phyloP scores from a whole-genome alignment of 352 stramenopile genomes.

The Albugo laibachii region DNA sequence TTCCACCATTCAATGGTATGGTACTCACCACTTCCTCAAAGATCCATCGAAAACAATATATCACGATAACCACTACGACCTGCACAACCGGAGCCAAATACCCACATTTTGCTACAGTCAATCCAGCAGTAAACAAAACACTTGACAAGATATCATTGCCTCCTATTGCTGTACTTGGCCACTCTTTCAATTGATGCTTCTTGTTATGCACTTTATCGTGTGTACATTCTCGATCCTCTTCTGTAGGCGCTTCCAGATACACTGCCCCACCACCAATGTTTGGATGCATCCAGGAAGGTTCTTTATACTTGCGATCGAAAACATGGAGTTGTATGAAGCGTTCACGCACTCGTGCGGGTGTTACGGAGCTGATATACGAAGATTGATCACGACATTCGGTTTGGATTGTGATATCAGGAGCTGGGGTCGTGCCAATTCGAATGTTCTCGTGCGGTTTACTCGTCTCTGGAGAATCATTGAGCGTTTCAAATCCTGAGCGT shows the following conservation, averaged over 20 bases:
- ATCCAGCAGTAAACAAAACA: constrained; percentile 37
- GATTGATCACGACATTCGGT: too few relatives aligned
- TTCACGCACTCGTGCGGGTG: constrained; percentile 24
- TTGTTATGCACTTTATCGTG: constrained; percentile 1
- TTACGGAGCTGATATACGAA: constrained; percentile 4
- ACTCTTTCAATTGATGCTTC: constrained; percentile 32
- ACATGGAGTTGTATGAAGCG: constrained; percentile 46
- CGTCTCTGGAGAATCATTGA: too few relatives aligned
- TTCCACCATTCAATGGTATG: constrained; percentile 71
- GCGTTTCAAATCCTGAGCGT: too few relatives aligned
- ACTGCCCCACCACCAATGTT: constrained; percentile 32
- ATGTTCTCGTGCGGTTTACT: too few relatives aligned
- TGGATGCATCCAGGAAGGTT: constrained; percentile 41
- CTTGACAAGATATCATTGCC: constrained; percentile 78
- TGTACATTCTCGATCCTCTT: constrained; percentile 11
- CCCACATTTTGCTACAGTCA: constrained; percentile 23
- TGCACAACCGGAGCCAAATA: constrained; percentile 55
- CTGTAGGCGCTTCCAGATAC: constrained; percentile 4
- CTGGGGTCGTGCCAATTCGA: too few relatives aligned
- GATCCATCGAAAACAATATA: constrained; percentile 33
- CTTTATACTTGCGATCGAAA: constrained; percentile 30
- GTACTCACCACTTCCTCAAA: constrained; percentile 70
- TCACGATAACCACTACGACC: constrained; percentile 25
- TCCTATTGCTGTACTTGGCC: constrained; percentile 61
- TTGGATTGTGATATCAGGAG: too few relatives aligned